Conservation (phyloP, 2,329 filamentous ascomycete species). For the Verticillium albo-atrum region DNA sequence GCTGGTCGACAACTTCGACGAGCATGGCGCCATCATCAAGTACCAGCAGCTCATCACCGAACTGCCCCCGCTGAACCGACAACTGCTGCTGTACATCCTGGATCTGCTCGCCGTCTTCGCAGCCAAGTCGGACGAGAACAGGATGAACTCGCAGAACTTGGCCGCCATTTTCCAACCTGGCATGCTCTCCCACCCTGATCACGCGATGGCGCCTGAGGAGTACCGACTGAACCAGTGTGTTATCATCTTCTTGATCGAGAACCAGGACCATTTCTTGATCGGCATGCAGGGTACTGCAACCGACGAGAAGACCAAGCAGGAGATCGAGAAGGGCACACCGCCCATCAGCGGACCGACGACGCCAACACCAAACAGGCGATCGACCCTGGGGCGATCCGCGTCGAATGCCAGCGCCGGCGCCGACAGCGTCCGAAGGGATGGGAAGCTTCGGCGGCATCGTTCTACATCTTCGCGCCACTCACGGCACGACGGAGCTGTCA, state of each 20-base stretch:
- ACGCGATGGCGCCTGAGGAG: constrained; percentile 93
- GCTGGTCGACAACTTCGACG: constrained; percentile 58
- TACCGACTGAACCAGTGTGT: constrained; percentile 96
- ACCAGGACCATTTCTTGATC: constrained; percentile 96
- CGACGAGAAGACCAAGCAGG: constrained; percentile 69
- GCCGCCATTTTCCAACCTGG: constrained; percentile 97
- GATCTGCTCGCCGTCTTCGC: constrained; percentile 95
- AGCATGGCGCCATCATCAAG: constrained; percentile 68
- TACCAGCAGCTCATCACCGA: constrained; percentile 93
- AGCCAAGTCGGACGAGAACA: constrained; percentile 92
- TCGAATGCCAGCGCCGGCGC: constrained; percentile 88
- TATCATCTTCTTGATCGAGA: constrained; percentile 95
- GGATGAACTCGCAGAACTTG: constrained; percentile 92
- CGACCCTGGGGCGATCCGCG: constrained; percentile 65
- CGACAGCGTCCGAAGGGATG: constrained; percentile 79
- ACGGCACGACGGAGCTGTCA: constrained; percentile 66
- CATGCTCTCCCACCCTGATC: constrained; percentile 86
- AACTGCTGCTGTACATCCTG: constrained; percentile 90
- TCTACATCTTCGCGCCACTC: constrained; percentile 91
- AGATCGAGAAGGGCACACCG: constrained; percentile 66
- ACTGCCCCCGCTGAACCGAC: constrained; percentile 85
- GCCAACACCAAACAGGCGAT: constrained; percentile 47
- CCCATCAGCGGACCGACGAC: constrained; percentile 43
- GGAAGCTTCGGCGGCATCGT: constrained; percentile 77
- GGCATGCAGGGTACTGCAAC: constrained; percentile 98